phyloP scores from a whole-genome alignment of 495 filamentous ascomycete genomes.

The Aspergillus coremiiformis region DNA sequence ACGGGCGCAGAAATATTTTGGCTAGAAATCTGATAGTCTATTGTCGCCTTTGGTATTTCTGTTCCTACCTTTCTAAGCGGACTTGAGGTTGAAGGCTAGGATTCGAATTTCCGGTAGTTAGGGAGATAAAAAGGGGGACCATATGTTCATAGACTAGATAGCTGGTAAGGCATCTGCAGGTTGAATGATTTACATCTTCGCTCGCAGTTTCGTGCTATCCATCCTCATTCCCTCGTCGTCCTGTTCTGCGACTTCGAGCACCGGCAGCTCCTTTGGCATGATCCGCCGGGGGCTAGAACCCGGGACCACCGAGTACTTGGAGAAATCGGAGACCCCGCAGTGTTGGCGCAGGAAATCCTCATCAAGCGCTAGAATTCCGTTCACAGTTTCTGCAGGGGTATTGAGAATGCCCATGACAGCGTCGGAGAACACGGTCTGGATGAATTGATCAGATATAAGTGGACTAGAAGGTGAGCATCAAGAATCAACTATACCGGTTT shows the following conservation, averaged over 20 bases:
- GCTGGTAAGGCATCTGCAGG: too few species aligned
- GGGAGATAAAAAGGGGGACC: too few species aligned
- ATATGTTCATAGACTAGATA: too few species aligned
- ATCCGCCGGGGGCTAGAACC: constrained; percentile 63
- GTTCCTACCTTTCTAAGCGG: not conserved
- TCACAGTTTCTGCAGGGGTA: constrained; percentile 53
- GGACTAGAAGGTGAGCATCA: not conserved
- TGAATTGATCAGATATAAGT: not conserved
- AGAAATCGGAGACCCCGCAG: constrained; percentile 63
- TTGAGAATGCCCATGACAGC: constrained; percentile 68
- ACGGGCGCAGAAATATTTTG: constrained; percentile 50
- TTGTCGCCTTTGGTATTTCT: constrained; percentile 35
- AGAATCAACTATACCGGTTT: constrained; percentile 41
- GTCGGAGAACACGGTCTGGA: constrained; percentile 64
- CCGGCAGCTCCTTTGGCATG: constrained; percentile 67
- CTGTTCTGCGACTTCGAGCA: constrained; percentile 69
- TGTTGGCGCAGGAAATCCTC: constrained; percentile 72
- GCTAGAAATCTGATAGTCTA: constrained; percentile 37
- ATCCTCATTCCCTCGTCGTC: constrained; percentile 69
- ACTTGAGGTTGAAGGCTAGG: constrained; percentile 14
- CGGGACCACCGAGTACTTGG: constrained; percentile 59
- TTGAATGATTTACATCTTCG: constrained; percentile 27
- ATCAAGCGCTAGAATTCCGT: constrained; percentile 66
- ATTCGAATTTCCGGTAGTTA: not conserved
- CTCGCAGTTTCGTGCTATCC: constrained; percentile 49